Base-by-base conservation (phyloP, 805 yeast genomes). In the Candida multigemmis region DNA sequence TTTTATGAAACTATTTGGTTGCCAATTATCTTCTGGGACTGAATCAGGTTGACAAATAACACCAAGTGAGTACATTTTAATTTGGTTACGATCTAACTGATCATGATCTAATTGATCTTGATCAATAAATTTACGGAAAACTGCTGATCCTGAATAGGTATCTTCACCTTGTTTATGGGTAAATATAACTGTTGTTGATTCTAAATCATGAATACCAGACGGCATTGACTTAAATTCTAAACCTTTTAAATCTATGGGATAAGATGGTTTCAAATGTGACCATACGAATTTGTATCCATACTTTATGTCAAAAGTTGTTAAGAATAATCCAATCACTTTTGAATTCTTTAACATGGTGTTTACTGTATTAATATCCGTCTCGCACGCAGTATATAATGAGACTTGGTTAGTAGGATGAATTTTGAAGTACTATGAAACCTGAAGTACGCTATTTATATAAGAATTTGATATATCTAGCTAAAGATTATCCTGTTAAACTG, bases 61-160 rank as follows among this genome's bases (percentile, higher is more conserved):
- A 3, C 67, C 67, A 15, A 60, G 27, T 9, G 64, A 43, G 36
- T 47, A 60, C 65, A 61, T 59, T 26, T 54, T 52, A 29, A 60
- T 50, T 14, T 48, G 39, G 18, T 29, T 37, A 9, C 65, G 38
- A n/a, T n/a, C n/a, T n/a, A 34, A 44, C 35, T n/a, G 18, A 13
- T 1, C 27, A 24, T n/a, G 33, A 30, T 7, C 22, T 22, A 14
- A 24, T 23, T 6, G 11, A 27, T 11, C 23, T 8, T n/a, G 22
- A 17, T 22, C 13, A 5, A 24, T 27, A 17, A 16, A 16, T 36
- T 53, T 59, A 22, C 49, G 43, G 35, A 56, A 60, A 14, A 53
- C 44, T 10, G 56, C 44, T 12, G 53, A 23, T 8, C 68, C 68
- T 33, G 55, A 56, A 37, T 53, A 54, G 4, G 48, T 27, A 16